A percentile compares a stretch with the other conserved stretches of the same genome.
These are phyloP conservation scores for Fusarium sp. DNA, from an alignment of 2,329 filamentous ascomycete genomes.

Conservation along the genomic window DNA sequence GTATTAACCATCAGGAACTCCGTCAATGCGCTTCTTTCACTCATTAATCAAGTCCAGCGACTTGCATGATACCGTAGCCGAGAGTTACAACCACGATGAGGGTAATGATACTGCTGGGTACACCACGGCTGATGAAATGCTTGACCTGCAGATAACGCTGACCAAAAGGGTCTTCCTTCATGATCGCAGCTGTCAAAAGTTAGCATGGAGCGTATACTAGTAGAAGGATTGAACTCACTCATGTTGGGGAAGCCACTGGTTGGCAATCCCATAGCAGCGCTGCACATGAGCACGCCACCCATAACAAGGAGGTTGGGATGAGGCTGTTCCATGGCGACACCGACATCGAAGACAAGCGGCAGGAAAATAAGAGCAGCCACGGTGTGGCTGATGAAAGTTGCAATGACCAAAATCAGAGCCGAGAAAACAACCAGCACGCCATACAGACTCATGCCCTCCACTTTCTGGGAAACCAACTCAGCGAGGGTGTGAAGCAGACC, in stretches of 20 bases:
- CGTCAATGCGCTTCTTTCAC: not conserved
- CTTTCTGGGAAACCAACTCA: constrained; percentile 77
- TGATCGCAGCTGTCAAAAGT: constrained; percentile 82
- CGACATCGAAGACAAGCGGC: constrained; percentile 90
- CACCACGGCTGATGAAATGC: constrained; percentile 94
- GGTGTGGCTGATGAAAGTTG: constrained; percentile 98
- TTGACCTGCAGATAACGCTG: constrained; percentile 92
- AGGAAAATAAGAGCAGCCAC: constrained; percentile 96
- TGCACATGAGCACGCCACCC: constrained; percentile 95
- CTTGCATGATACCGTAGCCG: constrained; percentile 91
- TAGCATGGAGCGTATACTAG: constrained; percentile 33
- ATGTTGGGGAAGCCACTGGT: constrained; percentile 99
- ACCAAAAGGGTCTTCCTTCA: constrained; percentile 98
- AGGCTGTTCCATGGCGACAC: constrained; percentile 86
- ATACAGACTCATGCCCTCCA: constrained; percentile 87
- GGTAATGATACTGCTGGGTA: constrained; percentile 87
- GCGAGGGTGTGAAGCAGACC: constrained; percentile 93
- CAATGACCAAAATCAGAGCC: constrained; percentile 87
- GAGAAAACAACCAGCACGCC: constrained; percentile 89
- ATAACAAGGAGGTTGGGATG: constrained; percentile 97
- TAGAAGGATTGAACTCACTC: constrained; percentile 77
- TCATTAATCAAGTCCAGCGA: constrained; percentile 72
- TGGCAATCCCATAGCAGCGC: constrained; percentile 94
- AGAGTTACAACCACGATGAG: constrained; percentile 87
- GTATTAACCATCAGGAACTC: constrained; percentile 3